Evolutionary conservation across 768 basidiomycete species (phyloP), one percentile per base, ranked within the genome.

Genomic region (Mycena rebaudengoi): DNA sequence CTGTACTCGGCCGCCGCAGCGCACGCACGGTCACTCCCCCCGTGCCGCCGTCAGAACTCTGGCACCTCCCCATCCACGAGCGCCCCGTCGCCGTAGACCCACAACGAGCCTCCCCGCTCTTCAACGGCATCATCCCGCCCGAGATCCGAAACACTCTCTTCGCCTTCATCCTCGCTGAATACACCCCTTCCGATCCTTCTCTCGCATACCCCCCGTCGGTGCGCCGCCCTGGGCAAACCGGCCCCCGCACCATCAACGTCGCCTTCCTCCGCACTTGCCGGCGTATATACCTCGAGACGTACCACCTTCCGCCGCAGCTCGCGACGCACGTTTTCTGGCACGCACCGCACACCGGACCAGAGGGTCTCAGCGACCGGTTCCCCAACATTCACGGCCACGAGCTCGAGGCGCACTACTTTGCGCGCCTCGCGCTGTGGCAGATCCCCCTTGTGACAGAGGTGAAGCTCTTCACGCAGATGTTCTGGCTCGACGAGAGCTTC

Each of bases 271-370:
- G 16, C 3, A 53, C 60, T 5, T 53, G 60, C 33, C 51, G 50
- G 1, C 60, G 51, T 35, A 44, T 61, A 49, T 60, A 60, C 50
- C 59, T 60, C 50, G 59, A 60, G 59, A 52, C 59, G 6, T 60
- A 60, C 33, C 59, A 60, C 41, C 59, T 60, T n/a, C 50, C 59
- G 16, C n/a, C 59, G 7, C 28, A 23, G 32, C 40, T 44, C 43
- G 40, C 29, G 18, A 8, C 29, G 50, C 59, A 60, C 50, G 50
- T 60, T 50, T 52, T 60, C 50, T 60, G 59, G 59, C 59, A 60
- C 50, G 49, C 41, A 6, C 41, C 59, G 1, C 0, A 1, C 1
- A 60, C 39, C 16, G 58, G 58, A 5, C 48, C 58, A 10, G 12
- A 10, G 43, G 43, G 14, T 14, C 45, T 43, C 40, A 28, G 39